These are phyloP conservation scores for Candida silvatica DNA, from an alignment of 805 yeast genomes.

Conservation along the genomic window DNA sequence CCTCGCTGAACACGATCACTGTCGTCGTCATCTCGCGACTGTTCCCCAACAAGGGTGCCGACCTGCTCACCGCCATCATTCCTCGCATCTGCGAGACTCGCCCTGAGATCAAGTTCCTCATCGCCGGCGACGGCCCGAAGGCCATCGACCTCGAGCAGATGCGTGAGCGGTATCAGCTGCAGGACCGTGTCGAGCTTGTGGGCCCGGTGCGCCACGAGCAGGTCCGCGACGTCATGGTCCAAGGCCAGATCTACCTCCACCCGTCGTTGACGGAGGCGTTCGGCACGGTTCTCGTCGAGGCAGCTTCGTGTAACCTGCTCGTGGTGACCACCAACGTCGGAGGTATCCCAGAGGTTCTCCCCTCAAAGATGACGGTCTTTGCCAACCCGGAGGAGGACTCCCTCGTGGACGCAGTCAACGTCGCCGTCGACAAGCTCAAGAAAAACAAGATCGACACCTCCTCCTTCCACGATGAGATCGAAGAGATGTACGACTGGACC, in stretches of 20 bases:
- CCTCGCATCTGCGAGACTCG: slow-evolving; percentile 69
- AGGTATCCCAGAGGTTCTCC: slow-evolving; percentile 95
- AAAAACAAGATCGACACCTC: slow-evolving; percentile 59
- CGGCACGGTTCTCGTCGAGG: slow-evolving; percentile 95
- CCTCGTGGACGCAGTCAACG: slow-evolving; percentile 57
- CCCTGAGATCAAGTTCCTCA: slow-evolving; percentile 62
- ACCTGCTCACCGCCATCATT: slow-evolving; percentile 70
- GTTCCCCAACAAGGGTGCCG: slow-evolving; percentile 96
- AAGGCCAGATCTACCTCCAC: slow-evolving; percentile 89
- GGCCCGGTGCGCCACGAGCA: slow-evolving; percentile 90
- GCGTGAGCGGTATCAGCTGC: slow-evolving; percentile 79
- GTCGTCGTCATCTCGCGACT: slow-evolving; percentile 87
- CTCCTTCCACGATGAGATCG: slow-evolving; percentile 68
- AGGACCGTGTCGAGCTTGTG: slow-evolving; percentile 75
- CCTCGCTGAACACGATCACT: slow-evolving; percentile 42
- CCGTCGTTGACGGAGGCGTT: slow-evolving; percentile 95
- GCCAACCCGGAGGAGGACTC: slow-evolving; percentile 85
- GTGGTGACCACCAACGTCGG: slow-evolving; percentile 96
- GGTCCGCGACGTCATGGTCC: slow-evolving; percentile 86
- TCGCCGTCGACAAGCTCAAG: slow-evolving; percentile 58
- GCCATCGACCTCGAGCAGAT: slow-evolving; percentile 91
- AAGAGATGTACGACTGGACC: slow-evolving; percentile 83
- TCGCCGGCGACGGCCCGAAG: slow-evolving; percentile 98
- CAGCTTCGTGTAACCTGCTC: slow-evolving; percentile 89
- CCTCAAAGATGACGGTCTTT: slow-evolving; percentile 86